Conservation (phyloP, 306 rosid genomes). For the Pyrus pyrifolia region DNA sequence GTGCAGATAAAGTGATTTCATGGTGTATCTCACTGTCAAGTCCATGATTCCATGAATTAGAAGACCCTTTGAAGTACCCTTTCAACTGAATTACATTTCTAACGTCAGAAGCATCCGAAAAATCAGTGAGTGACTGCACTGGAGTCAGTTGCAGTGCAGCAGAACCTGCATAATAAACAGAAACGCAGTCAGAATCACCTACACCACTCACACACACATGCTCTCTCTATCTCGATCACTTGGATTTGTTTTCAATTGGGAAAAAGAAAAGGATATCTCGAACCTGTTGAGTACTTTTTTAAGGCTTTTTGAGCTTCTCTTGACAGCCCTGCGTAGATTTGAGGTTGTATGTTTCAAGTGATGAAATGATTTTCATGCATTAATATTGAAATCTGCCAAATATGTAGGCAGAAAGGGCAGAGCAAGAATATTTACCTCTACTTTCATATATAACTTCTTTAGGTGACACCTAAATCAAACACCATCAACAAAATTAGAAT, state of each 20-base stretch:
- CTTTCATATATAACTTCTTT: slow-evolving; percentile 75
- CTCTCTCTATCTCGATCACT: neutral
- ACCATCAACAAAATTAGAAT: slow-evolving; percentile 18
- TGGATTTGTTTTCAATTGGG: neutral
- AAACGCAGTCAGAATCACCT: slow-evolving; percentile 7
- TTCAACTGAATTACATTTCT: slow-evolving; percentile 47
- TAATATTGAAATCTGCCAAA: slow-evolving; percentile 12
- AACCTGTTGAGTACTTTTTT: slow-evolving; percentile 78
- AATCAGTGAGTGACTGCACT: slow-evolving; percentile 44
- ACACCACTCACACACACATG: neutral
- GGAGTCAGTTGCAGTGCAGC: slow-evolving; percentile 57
- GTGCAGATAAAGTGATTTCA: slow-evolving; percentile 59
- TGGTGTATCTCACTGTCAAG: slow-evolving; percentile 39
- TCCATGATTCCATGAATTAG: slow-evolving; percentile 50
- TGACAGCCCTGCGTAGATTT: slow-evolving; percentile 53
- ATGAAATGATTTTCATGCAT: slow-evolving; percentile 11
- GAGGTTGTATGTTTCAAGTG: slow-evolving; percentile 8
- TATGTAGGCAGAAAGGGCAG: neutral
- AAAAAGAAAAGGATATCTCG: neutral
- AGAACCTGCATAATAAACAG: slow-evolving; percentile 47
- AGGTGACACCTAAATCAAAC: slow-evolving; percentile 76
- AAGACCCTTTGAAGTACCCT: slow-evolving; percentile 70
- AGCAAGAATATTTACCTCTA: slow-evolving; percentile 49
- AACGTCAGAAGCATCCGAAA: slow-evolving; percentile 52
- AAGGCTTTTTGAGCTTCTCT: slow-evolving; percentile 74